Evolutionary conservation across 768 basidiomycete genomes (phyloP), one percentile per base, ranked within the genome.

Genomic region (Panaeolus papilionaceus): DNA sequence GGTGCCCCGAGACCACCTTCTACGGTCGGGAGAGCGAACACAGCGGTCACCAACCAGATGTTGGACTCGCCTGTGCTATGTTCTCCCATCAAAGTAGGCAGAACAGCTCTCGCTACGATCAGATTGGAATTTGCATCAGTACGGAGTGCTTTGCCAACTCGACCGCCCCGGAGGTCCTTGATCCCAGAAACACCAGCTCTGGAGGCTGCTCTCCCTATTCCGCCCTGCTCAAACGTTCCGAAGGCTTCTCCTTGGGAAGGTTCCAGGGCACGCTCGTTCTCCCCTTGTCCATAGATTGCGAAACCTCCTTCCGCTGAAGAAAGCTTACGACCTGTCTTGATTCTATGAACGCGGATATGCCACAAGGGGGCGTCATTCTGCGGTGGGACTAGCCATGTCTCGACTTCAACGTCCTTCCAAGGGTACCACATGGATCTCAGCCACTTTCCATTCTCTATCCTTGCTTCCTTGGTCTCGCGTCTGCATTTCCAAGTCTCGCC

Each of bases 401-500:
- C 91, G 54, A 93, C 87, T 66, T 85, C 80, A 38, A 91, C 90
- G 75, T 87, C 91, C 47, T 81, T 80, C 90, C 90, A 93, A 14
- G 92, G 92, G 71, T 86, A 84, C 92, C 92, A 93, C 81, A 86
- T 86, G 51, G 88, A 87, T 64, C 86, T 80, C 49, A 93, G 79
- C 85, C 88, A 88, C 61, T 78, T 80, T 66, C 81, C 78, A 40
- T 78, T 75, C 79, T 88, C 84, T 61, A 89, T 80, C 42, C 85
- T 78, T 20, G 90, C 89, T 68, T 89, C 88, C 69, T 83, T 81
- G 2, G 90, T 90, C 61, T 84, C 84, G 62, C 91, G 78, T 33
- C 92, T 82, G 70, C 87, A 85, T 71, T 89, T 87, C 91, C 91
- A 94, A 11, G 85, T 85, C 77, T 92, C 92, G 18, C 90, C 91